Base-by-base conservation (phyloP, 1,284 basidiomycete species). In the Amylostereum chailletii region DNA sequence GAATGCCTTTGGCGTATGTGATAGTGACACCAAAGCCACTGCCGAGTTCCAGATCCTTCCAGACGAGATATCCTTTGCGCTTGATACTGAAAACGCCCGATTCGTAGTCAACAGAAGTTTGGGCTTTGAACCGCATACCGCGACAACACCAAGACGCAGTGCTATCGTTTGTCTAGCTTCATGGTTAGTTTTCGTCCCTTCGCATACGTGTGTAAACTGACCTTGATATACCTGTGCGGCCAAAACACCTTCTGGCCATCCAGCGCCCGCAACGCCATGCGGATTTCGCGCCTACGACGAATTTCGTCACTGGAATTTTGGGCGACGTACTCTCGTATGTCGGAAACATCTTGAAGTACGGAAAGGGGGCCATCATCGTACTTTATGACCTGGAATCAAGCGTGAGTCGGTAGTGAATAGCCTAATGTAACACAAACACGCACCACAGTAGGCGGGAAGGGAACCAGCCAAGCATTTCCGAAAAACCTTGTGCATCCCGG, bases 401-500 rank as follows among this genome's bases (percentile, higher is more conserved):
- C 53, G 51, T 41, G 36, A 46, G 30, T 31, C 29, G 6, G 34
- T 27, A 8, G n/a, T 6, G 32, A 26, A 11, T n/a, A 37, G 19
- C 8, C n/a, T n/a, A 36, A 6, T 1, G 7, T 9, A 47, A 5
- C 45, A 29, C 6, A 34, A 39, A 5, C 10, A 68, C 72, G 49
- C 59, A 82, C 83, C 47, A 87, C 64, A 0, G 81, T 80, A 2
- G 81, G 86, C 8, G 83, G 88, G 61, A 87, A 92, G n/a, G 81
- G 86, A 49, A 83, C 76, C 75, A 81, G 84, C 79, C 82, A 90
- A 36, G 79, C 79, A 57, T 83, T 86, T 34, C 87, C 86, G 60
- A 88, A 89, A 60, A 70, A 77, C 44, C 71, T 74, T 0, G 68
- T 71, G 49, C 75, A 72, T 1, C 65, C 60, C 2, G 67, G 60